These are phyloP conservation scores for Melaleuca alternifolia DNA, from an alignment of 345 rosid genomes.

Conservation along the genomic window DNA sequence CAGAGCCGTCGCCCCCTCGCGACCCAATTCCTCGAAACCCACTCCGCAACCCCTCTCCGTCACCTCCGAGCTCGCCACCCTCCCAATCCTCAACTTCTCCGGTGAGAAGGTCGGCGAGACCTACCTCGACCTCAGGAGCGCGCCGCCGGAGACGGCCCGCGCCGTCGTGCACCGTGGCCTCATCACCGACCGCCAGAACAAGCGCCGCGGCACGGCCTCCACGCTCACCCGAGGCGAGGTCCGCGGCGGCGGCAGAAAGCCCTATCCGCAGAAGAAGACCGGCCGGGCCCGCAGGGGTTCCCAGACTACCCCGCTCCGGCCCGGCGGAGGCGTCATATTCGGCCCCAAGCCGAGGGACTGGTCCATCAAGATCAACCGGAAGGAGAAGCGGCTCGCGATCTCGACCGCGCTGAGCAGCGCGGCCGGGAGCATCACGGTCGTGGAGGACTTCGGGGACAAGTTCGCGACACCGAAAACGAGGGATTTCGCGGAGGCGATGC, in stretches of 20 bases:
- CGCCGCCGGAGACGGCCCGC: constrained; percentile 74
- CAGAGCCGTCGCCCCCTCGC: neutral
- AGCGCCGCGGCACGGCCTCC: constrained; percentile 91
- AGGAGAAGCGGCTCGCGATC: constrained; percentile 74
- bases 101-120: constrained; percentile 88
- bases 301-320: constrained; percentile 62
- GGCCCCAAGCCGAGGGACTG: constrained; percentile 87
- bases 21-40: constrained; percentile 5
- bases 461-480: constrained; percentile 76
- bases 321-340: constrained; percentile 83
- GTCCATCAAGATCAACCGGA: constrained; percentile 82
- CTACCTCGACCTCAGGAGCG: constrained; percentile 64
- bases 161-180: constrained; percentile 83
- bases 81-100: constrained; percentile 62
- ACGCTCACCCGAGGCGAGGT: constrained; percentile 86
- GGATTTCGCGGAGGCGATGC: constrained; percentile 72
- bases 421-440: constrained; percentile 48
- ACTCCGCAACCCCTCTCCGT: constrained; percentile 24
- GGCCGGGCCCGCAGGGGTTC: constrained; percentile 84
- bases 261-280: constrained; percentile 80
- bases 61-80: constrained; percentile 45
- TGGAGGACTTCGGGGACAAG: constrained; percentile 75
- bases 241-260: constrained; percentile 85
- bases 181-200: constrained; percentile 72
- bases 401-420: constrained; percentile 82